phyloP scores from a whole-genome alignment of 352 stramenopile genomes.

The Phytophthora pseudosyringae region DNA sequence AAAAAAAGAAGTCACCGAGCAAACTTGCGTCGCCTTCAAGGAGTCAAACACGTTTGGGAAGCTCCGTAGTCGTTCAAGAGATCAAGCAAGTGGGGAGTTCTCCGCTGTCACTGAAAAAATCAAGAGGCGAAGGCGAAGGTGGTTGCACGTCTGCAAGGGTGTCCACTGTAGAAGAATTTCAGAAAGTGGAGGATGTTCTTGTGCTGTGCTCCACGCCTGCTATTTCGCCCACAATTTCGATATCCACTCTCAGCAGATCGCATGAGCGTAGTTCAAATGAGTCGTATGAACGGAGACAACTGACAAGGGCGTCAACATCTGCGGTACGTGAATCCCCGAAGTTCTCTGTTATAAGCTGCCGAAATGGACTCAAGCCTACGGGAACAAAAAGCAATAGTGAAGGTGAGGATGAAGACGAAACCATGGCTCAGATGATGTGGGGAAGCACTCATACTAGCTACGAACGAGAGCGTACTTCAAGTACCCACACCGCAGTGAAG shows the following conservation, averaged over 20 bases:
- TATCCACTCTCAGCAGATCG: not conserved
- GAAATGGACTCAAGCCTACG: not conserved
- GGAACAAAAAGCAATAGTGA: not conserved
- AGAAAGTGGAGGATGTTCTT: not conserved
- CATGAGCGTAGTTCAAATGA: not conserved
- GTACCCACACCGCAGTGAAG: not conserved
- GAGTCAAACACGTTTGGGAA: not conserved
- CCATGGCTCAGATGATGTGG: slow-evolving; percentile 14
- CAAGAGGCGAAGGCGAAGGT: not conserved
- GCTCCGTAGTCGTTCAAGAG: not conserved
- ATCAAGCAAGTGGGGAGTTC: not conserved
- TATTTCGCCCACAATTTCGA: not conserved
- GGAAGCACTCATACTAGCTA: slow-evolving; percentile 24
- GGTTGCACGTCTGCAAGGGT: not conserved
- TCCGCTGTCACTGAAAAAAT: not conserved
- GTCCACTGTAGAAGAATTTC: not conserved
- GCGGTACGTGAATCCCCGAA: not conserved
- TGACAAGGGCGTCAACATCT: not conserved
- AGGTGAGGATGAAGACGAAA: slow-evolving; percentile 20
- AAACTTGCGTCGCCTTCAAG: not conserved
- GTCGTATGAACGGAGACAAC: not conserved
- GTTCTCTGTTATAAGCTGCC: not conserved
- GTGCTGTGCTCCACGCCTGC: not conserved
- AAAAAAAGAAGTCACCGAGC: not conserved
- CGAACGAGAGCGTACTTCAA: slow-evolving; percentile 1